Conservation (phyloP, 2,329 filamentous ascomycete genomes). For the Hypomyces rosellus region DNA sequence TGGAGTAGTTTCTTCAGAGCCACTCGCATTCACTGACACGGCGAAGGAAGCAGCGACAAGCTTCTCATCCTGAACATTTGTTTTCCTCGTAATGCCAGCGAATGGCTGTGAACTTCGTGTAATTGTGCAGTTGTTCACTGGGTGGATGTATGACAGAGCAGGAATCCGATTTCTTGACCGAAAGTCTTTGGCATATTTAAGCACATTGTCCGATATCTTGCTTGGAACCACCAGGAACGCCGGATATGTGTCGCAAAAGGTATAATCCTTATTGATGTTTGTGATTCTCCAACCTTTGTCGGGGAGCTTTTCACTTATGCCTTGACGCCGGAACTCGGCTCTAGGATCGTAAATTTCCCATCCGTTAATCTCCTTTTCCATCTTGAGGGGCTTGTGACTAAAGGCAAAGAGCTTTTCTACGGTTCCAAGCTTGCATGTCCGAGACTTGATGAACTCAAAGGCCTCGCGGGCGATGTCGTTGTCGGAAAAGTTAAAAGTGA, state of each 20-base stretch:
- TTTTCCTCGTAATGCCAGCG: slow-evolving; percentile 77
- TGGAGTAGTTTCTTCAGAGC: slow-evolving; percentile 29
- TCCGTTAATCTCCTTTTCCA: slow-evolving; percentile 69
- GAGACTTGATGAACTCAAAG: slow-evolving; percentile 76
- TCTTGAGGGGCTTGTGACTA: slow-evolving; percentile 66
- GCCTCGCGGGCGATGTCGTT: slow-evolving; percentile 72
- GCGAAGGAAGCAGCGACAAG: slow-evolving; percentile 86
- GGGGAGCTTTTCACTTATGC: slow-evolving; percentile 72
- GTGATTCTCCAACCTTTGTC: slow-evolving; percentile 85
- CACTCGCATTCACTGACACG: slow-evolving; percentile 24
- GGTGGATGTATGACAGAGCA: slow-evolving; percentile 87
- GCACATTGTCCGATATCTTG: slow-evolving; percentile 89
- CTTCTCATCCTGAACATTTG: slow-evolving; percentile 93
- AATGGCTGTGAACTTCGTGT: slow-evolving; percentile 90
- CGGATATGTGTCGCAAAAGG: slow-evolving; percentile 90
- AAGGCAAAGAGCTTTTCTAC: slow-evolving; percentile 92
- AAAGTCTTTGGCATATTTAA: slow-evolving; percentile 88
- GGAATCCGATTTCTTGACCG: slow-evolving; percentile 86
- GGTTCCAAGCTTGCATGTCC: slow-evolving; percentile 74
- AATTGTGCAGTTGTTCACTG: slow-evolving; percentile 93
- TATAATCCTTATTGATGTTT: slow-evolving; percentile 82
- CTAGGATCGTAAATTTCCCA: slow-evolving; percentile 82
- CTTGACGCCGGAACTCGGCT: slow-evolving; percentile 80
- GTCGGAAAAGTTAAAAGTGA: slow-evolving; percentile 80
- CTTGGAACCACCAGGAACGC: slow-evolving; percentile 77